phyloP scores from a whole-genome alignment of 805 yeast genomes.

The Wickerhamomyces hampshirensis region DNA sequence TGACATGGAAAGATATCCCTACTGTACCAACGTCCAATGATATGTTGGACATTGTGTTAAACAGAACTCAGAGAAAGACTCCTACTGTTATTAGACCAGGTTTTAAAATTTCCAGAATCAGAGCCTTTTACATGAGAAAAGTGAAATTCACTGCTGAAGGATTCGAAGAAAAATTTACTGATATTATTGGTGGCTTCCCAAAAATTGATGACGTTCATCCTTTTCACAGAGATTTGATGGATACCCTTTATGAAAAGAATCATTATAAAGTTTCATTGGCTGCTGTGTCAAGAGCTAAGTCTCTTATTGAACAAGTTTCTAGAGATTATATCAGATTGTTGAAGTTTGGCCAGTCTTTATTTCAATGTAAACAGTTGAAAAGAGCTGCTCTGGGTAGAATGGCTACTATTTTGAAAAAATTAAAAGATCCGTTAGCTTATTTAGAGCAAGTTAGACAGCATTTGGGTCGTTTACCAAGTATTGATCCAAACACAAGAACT shows the following conservation, averaged over 20 bases:
- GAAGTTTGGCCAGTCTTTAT: slow-evolving; percentile 95
- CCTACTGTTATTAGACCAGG: slow-evolving; percentile 99
- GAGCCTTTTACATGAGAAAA: slow-evolving; percentile 97
- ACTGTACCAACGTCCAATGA: slow-evolving; percentile 90
- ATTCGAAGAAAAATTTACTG: slow-evolving; percentile 86
- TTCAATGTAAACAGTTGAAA: slow-evolving; percentile 97
- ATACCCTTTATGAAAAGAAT: slow-evolving; percentile 94
- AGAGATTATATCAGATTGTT: slow-evolving; percentile 92
- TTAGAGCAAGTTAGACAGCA: slow-evolving; percentile 99
- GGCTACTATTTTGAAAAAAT: slow-evolving; percentile 96
- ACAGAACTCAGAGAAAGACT: slow-evolving; percentile 97
- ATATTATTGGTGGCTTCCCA: slow-evolving; percentile 84
- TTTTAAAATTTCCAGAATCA: slow-evolving; percentile 90
- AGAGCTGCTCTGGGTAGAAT: slow-evolving; percentile 99
- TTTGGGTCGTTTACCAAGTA: slow-evolving; percentile 95
- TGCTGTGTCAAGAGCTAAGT: slow-evolving; percentile 89
- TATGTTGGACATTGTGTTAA: slow-evolving; percentile 91
- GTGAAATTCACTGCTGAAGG: slow-evolving; percentile 97
- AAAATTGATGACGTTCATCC: slow-evolving; percentile 97
- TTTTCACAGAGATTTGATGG: slow-evolving; percentile 96
- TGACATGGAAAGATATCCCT: slow-evolving; percentile 98
- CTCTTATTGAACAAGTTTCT: slow-evolving; percentile 91
- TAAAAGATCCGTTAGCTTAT: slow-evolving; percentile 89
- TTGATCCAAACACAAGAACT: slow-evolving; percentile 98
- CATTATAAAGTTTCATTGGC: slow-evolving; percentile 97